These are phyloP conservation scores for Lyophyllum decastes DNA, from an alignment of 768 basidiomycete genomes.

Conservation along the genomic window DNA sequence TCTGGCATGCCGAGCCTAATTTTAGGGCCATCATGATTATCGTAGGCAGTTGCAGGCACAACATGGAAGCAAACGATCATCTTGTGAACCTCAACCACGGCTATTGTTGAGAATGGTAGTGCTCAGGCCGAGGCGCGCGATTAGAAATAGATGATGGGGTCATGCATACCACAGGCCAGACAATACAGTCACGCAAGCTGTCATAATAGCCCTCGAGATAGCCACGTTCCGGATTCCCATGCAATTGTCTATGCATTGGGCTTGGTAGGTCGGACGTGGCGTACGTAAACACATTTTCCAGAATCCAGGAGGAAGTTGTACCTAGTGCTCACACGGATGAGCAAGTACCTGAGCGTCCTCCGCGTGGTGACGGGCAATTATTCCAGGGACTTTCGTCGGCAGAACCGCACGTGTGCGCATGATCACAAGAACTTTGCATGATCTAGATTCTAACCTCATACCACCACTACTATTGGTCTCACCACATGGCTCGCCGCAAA, in stretches of 20 bases:
- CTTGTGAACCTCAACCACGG: not conserved
- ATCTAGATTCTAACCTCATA: slow-evolving; percentile 4
- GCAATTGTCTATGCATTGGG: slow-evolving; percentile 8
- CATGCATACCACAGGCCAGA: not conserved
- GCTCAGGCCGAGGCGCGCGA: not conserved
- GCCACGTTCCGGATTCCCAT: not conserved
- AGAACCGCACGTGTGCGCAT: not conserved
- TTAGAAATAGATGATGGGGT: no score
- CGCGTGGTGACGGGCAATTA: not conserved
- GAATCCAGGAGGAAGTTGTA: not conserved
- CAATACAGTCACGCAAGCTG: not conserved
- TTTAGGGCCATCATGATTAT: not conserved
- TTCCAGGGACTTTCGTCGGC: not conserved
- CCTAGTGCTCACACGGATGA: not conserved
- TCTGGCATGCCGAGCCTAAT: slow-evolving; percentile 8
- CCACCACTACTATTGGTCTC: not conserved
- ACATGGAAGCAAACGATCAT: not conserved
- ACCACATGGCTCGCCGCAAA: slow-evolving; percentile 72
- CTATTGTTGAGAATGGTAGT: not conserved
- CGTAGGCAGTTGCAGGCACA: not conserved
- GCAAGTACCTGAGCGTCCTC: not conserved
- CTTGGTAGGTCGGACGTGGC: not conserved
- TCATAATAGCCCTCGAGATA: not conserved
- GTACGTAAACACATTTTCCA: not conserved
- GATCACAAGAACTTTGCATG: not conserved